phyloP scores from a whole-genome alignment of 345 rosid genomes.

The Trapa incisa region DNA sequence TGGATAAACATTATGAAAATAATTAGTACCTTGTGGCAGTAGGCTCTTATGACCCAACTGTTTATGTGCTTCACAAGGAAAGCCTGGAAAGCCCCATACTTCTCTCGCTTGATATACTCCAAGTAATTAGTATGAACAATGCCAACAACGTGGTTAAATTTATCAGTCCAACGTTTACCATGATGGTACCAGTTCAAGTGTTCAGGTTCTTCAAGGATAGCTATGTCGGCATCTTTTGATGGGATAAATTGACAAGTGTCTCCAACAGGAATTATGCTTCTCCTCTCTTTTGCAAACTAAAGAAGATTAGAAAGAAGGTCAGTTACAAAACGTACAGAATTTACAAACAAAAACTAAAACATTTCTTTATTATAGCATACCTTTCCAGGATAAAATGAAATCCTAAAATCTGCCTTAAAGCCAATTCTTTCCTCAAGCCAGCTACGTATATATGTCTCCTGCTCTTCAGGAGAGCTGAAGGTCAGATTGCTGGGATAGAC shows the following conservation, averaged over 20 bases:
- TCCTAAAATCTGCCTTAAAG: constrained; percentile 76
- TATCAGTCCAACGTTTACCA: constrained; percentile 93
- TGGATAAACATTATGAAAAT: background rate
- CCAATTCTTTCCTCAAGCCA: constrained; percentile 96
- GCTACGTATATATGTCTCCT: constrained; percentile 75
- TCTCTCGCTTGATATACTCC: constrained; percentile 96
- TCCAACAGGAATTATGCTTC: constrained; percentile 95
- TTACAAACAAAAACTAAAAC: background rate
- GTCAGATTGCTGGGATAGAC: constrained; percentile 83
- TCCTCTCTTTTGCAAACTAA: constrained; percentile 79
- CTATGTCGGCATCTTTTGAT: constrained; percentile 83
- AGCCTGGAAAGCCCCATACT: constrained; percentile 85
- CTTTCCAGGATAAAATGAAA: constrained; percentile 98
- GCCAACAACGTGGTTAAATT: constrained; percentile 94
- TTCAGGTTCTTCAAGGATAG: constrained; percentile 93
- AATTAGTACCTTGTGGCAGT: constrained; percentile 62
- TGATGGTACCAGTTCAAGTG: constrained; percentile 97
- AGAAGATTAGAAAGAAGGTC: constrained; percentile 4
- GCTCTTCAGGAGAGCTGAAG: constrained; percentile 89
- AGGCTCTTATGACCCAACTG: constrained; percentile 79
- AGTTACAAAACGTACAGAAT: background rate
- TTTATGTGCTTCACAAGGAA: constrained; percentile 89
- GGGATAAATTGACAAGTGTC: constrained; percentile 87
- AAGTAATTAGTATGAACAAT: constrained; percentile 95
- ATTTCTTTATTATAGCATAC: constrained; percentile 21